Conservation (phyloP, 2,329 filamentous ascomycete species). For the Pochonia chlamydosporia region DNA sequence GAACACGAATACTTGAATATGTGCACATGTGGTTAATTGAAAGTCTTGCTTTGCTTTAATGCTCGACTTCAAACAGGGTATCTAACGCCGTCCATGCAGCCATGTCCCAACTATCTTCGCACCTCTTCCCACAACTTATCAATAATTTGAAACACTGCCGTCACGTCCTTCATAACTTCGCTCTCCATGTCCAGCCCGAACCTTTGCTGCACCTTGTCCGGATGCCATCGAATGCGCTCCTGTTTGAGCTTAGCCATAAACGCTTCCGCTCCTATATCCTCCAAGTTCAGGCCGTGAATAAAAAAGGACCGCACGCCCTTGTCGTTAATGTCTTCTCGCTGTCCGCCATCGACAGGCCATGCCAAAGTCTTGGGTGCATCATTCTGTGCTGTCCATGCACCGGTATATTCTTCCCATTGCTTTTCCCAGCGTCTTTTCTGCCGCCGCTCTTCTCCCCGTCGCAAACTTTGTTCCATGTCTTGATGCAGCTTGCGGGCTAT, state of each 20-base stretch:
- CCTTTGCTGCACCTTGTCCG: conserved; percentile 92
- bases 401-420: conserved; percentile 60
- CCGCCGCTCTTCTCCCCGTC: conserved; percentile 59
- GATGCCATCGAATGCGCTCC: conserved; percentile 92
- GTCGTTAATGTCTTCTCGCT: conserved; percentile 47
- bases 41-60: no score
- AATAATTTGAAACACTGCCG: conserved; percentile 85
- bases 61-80: no score
- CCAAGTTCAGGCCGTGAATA: conserved; percentile 37
- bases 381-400: conserved; percentile 56
- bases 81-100: neutral
- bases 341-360: conserved; percentile 68
- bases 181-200: conserved; percentile 69
- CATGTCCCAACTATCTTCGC: conserved; percentile 5
- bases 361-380: conserved; percentile 38
- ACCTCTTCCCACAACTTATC: conserved; percentile 72
- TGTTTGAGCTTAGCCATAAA: conserved; percentile 59
- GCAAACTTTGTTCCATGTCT: conserved; percentile 65
- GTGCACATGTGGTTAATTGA: no score
- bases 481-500: conserved; percentile 47
- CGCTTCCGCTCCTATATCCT: conserved; percentile 37
- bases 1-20: no score
- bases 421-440: conserved; percentile 47
- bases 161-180: conserved; percentile 70
- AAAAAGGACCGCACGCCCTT: conserved; percentile 66